These are phyloP conservation scores for Termitomyces sp. DNA, from an alignment of 768 basidiomycete species.

Conservation along the genomic window DNA sequence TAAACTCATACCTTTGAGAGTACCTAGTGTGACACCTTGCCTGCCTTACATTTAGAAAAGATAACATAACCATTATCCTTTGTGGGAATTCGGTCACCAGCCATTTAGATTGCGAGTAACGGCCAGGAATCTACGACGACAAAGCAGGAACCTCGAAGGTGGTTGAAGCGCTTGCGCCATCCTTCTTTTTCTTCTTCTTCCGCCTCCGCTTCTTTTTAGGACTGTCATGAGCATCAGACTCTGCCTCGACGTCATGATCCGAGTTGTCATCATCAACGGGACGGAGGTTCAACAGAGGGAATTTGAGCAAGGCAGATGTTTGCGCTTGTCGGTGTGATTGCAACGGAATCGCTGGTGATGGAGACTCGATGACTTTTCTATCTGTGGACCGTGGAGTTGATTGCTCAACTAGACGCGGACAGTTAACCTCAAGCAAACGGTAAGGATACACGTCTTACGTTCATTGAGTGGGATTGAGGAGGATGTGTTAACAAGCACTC, in stretches of 20 bases:
- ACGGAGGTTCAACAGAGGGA: conserved; percentile 54
- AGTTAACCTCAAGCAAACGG: neutral
- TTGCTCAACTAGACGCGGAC: neutral
- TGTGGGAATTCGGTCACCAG: neutral
- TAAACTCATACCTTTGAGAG: neutral
- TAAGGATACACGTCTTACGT: neutral
- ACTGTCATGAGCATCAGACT: conserved; percentile 11
- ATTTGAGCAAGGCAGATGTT: conserved; percentile 22
- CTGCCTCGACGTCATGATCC: conserved; percentile 21
- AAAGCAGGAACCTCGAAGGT: neutral
- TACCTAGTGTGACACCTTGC: no score
- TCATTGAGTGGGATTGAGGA: neutral
- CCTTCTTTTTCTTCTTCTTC: conserved; percentile 40
- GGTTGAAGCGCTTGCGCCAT: conserved; percentile 1
- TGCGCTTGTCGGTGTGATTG: conserved; percentile 12
- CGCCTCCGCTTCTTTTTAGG: conserved; percentile 54
- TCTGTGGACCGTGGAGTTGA: neutral
- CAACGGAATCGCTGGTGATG: conserved; percentile 7
- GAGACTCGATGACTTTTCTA: conserved; percentile 13
- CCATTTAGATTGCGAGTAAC: neutral
- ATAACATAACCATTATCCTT: neutral
- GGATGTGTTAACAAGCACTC: neutral
- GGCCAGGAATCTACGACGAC: neutral
- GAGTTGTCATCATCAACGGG: conserved; percentile 30
- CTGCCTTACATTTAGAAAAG: neutral